A percentile compares a stretch with the other conserved stretches of the same genome.
These are phyloP conservation scores for Ocimum tenuiflorum DNA, from an alignment of 257 asterid species.

Conservation along the genomic window DNA sequence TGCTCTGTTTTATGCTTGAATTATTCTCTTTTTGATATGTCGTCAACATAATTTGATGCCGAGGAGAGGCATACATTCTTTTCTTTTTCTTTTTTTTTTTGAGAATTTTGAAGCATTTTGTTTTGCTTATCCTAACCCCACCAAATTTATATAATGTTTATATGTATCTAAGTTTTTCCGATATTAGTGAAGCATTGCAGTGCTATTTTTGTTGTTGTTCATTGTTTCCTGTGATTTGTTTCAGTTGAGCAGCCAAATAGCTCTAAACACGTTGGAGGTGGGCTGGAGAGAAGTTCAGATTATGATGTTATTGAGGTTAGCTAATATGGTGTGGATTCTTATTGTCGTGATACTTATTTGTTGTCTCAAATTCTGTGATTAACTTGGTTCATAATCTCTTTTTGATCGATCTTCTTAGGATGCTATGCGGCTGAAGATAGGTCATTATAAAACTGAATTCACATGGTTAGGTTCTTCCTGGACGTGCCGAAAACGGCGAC, in stretches of 20 bases:
- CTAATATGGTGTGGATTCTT: not conserved
- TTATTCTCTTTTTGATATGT: not conserved
- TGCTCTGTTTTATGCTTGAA: slow-evolving; percentile 5
- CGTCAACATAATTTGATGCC: not conserved
- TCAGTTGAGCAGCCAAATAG: slow-evolving; percentile 32
- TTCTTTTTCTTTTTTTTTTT: too few species aligned
- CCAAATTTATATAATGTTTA: not conserved
- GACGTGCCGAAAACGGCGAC: slow-evolving; percentile 55
- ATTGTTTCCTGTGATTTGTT: slow-evolving; percentile 14
- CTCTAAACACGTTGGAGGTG: slow-evolving; percentile 21
- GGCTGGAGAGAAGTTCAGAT: slow-evolving; percentile 22
- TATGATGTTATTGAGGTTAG: slow-evolving; percentile 41
- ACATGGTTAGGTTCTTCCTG: slow-evolving; percentile 67
- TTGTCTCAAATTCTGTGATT: not conserved
- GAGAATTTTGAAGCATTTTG: too few species aligned
- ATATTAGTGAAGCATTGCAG: not conserved
- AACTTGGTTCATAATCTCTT: not conserved
- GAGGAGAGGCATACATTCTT: not conserved
- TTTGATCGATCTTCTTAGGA: slow-evolving; percentile 14
- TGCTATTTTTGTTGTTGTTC: not conserved
- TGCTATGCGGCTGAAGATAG: slow-evolving; percentile 22
- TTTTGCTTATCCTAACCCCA: too few species aligned
- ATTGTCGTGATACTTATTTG: not conserved
- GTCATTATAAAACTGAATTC: slow-evolving; percentile 22
- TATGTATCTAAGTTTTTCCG: not conserved